Conservation (phyloP, 305 asterid genomes). For the Solanum hybrid region DNA sequence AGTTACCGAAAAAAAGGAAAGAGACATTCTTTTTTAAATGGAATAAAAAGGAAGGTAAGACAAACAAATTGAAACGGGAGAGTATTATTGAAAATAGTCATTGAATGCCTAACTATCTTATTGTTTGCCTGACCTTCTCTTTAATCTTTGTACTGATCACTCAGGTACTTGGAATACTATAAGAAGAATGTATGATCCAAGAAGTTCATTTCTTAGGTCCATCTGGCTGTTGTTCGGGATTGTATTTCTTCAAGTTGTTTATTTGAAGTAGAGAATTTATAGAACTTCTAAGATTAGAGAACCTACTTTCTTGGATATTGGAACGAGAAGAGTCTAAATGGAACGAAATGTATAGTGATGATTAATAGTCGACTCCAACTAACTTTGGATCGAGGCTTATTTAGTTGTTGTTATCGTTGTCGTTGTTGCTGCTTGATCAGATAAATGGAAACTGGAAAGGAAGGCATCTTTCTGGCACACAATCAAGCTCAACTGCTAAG, state of each 20-base stretch:
- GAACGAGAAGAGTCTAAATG: neutral
- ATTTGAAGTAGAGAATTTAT: neutral
- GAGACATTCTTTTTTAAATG: too few species aligned
- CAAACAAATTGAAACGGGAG: neutral
- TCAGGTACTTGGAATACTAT: neutral
- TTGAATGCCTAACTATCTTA: neutral
- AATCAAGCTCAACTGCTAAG: neutral
- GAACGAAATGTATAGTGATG: neutral
- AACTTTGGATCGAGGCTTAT: too few species aligned
- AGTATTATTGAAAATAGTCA: neutral
- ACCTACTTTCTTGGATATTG: neutral
- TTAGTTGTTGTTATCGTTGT: too few species aligned
- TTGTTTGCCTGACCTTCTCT: neutral
- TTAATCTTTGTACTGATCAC: neutral
- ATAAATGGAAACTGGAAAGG: neutral
- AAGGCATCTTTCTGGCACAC: neutral
- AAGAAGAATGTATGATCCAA: neutral
- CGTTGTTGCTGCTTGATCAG: too few species aligned
- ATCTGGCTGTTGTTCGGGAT: neutral
- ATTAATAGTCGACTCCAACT: neutral
- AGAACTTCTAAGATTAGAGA: neutral
- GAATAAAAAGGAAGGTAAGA: neutral
- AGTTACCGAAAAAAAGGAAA: too few species aligned
- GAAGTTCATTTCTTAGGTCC: neutral
- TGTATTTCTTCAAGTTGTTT: neutral